Evolutionary conservation across 148 eudicot species (phyloP).

Genomic region (Rhododendron ferrugineum): DNA sequence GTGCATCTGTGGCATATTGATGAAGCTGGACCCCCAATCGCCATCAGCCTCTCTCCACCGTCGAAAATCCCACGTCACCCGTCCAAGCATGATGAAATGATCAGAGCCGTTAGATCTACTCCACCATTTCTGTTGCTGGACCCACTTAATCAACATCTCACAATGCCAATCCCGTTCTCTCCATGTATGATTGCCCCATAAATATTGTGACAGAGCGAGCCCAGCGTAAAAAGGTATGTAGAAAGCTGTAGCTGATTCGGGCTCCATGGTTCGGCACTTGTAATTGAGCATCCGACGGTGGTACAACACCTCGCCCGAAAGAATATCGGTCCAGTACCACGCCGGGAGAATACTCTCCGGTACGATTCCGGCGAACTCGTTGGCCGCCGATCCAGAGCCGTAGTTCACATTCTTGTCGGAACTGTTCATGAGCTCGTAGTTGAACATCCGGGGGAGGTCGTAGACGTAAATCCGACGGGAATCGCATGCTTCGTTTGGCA

Average conservation of each 20-base stretch:
- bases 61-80: conserved; percentile 66
- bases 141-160: conserved; percentile 41
- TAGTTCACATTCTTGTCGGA: conserved; percentile 49
- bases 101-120: conserved; percentile 47
- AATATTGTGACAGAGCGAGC: conserved; percentile 42
- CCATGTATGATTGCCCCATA: conserved; percentile 24
- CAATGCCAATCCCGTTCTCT: conserved; percentile 43
- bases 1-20: conserved; percentile 41
- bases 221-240: conserved; percentile 86
- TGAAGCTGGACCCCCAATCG: conserved; percentile 50
- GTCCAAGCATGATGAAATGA: conserved; percentile 54
- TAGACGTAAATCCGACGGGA: conserved; percentile 46
- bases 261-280: conserved; percentile 47
- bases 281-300: conserved; percentile 52
- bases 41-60: conserved; percentile 12
- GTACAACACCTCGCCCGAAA: conserved; percentile 48
- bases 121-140: conserved; percentile 32
- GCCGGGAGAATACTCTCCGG: conserved; percentile 30
- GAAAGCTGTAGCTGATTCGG: conserved; percentile 57
- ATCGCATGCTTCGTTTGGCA: not conserved
- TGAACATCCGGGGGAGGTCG: conserved; percentile 52
- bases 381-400: conserved; percentile 51
- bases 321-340: conserved; percentile 76
- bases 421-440: conserved; percentile 39
- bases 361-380: conserved; percentile 18